Evolutionary conservation across 768 basidiomycete species (phyloP).

Genomic region (Inosperma sp.): DNA sequence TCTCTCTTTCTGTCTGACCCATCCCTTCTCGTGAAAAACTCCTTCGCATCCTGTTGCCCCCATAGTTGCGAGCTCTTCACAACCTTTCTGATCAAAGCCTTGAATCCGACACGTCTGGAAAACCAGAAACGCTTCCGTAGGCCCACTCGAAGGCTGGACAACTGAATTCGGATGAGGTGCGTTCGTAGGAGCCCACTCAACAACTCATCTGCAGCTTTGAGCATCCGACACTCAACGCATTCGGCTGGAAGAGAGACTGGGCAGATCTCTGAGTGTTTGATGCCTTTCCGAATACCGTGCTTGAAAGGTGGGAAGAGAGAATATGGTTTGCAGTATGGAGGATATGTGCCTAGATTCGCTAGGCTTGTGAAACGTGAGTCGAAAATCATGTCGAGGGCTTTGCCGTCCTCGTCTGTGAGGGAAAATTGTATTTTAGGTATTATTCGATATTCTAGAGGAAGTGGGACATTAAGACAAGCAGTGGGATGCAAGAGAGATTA

Average conservation of each 20-base stretch:
- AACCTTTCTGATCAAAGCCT: slow-evolving; percentile 84
- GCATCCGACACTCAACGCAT: slow-evolving; percentile 94
- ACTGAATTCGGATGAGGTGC: slow-evolving; percentile 1
- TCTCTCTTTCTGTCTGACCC: slow-evolving; percentile 48
- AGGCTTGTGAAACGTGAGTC: slow-evolving; percentile 89
- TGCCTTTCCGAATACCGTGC: slow-evolving; percentile 50
- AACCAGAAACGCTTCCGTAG: slow-evolving; percentile 14
- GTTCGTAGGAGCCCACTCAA: slow-evolving; percentile 68
- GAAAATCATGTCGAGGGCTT: slow-evolving; percentile 81
- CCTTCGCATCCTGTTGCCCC: slow-evolving; percentile 94
- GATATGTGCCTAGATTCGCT: slow-evolving; percentile 94
- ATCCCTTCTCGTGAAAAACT: slow-evolving; percentile 79
- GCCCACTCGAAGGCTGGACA: neutral
- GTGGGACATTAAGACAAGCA: neutral
- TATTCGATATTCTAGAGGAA: slow-evolving; percentile 82
- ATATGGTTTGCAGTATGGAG: slow-evolving; percentile 82
- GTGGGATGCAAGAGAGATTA: neutral
- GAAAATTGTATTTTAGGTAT: slow-evolving; percentile 91
- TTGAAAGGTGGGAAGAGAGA: slow-evolving; percentile 75
- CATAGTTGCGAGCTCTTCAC: slow-evolving; percentile 95
- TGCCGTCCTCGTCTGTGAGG: slow-evolving; percentile 79
- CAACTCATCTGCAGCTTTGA: slow-evolving; percentile 88
- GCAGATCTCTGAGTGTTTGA: slow-evolving; percentile 58
- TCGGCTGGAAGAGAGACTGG: slow-evolving; percentile 64
- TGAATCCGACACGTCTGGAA: slow-evolving; percentile 77